Percentiles rank a stretch among this genome's conserved stretches.
These are phyloP conservation scores for Microcera coccophila DNA, from an alignment of 2,329 filamentous ascomycete species.

Conservation along the genomic window DNA sequence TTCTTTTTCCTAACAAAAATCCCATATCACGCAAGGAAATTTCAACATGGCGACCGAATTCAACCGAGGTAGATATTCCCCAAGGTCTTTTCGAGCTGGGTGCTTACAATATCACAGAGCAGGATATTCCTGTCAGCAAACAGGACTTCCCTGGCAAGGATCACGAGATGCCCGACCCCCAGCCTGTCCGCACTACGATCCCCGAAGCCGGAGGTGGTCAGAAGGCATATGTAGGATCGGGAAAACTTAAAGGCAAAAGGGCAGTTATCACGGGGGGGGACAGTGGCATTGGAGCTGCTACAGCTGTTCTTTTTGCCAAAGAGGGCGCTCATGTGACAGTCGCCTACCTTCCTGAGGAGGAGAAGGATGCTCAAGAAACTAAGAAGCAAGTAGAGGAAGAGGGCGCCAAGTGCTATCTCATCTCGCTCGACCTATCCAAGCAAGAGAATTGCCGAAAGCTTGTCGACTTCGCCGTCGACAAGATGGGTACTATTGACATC, in stretches of 20 bases:
- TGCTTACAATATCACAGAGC: slow-evolving; percentile 32
- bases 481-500: slow-evolving; percentile 68
- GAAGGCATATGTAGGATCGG: slow-evolving; percentile 68
- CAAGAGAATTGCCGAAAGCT: slow-evolving; percentile 66
- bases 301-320: slow-evolving; percentile 73
- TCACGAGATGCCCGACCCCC: slow-evolving; percentile 28
- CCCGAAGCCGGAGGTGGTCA: slow-evolving; percentile 65
- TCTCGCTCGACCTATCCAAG: slow-evolving; percentile 61
- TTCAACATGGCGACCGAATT: slow-evolving; percentile 22
- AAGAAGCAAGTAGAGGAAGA: slow-evolving; percentile 65
- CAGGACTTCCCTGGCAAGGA: slow-evolving; percentile 29
- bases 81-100: background rate
- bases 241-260: slow-evolving; percentile 70
- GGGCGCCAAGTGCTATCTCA: slow-evolving; percentile 61
- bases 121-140: slow-evolving; percentile 26
- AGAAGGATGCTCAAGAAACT: slow-evolving; percentile 71
- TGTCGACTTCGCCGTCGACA: slow-evolving; percentile 61
- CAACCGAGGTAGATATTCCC: slow-evolving; percentile 15
- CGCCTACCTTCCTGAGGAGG: slow-evolving; percentile 69
- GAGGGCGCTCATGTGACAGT: slow-evolving; percentile 74
- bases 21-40: background rate
- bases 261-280: slow-evolving; percentile 80
- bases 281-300: slow-evolving; percentile 72
- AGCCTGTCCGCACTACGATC: slow-evolving; percentile 60
- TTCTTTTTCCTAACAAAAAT: background rate